Percentiles rank a stretch among this genome's conserved stretches.
Evolutionary conservation across 495 filamentous ascomycete species (phyloP).

Genomic region (Aspergillus bertholletiae): DNA sequence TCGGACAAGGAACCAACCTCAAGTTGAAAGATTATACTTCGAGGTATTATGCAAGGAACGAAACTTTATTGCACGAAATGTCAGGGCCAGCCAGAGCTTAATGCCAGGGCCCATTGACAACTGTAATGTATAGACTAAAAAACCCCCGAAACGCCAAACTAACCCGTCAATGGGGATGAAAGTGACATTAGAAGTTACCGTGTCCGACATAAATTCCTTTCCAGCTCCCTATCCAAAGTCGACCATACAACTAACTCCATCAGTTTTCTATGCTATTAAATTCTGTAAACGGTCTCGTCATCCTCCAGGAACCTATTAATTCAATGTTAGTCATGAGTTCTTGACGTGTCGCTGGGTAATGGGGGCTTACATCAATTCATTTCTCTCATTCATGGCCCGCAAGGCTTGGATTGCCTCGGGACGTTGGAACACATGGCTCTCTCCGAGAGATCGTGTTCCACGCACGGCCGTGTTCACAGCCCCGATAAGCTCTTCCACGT

Average conservation of each 20-base stretch:
- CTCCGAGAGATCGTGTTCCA: conserved; percentile 26
- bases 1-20: too few species aligned
- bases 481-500: conserved; percentile 68
- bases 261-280: conserved; percentile 27
- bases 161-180: neutral
- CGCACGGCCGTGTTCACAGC: conserved; percentile 74
- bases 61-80: neutral
- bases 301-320: conserved; percentile 47
- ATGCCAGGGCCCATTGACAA: neutral
- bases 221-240: neutral
- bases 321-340: conserved; percentile 9
- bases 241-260: conserved; percentile 1
- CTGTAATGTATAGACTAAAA: neutral
- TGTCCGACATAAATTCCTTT: neutral
- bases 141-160: conserved; percentile 9
- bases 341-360: neutral
- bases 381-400: conserved; percentile 72
- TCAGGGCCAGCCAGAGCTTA: neutral
- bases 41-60: neutral
- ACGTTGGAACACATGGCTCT: conserved; percentile 55
- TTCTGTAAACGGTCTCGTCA: conserved; percentile 49
- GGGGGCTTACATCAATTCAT: conserved; percentile 81
- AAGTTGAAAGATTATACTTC: neutral
- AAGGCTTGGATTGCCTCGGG: conserved; percentile 75
- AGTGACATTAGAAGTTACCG: neutral